Percentiles rank a stretch among this genome's conserved stretches.
Conservation (phyloP, 148 eudicot genomes). For the Mesembryanthemum crystallinum region DNA sequence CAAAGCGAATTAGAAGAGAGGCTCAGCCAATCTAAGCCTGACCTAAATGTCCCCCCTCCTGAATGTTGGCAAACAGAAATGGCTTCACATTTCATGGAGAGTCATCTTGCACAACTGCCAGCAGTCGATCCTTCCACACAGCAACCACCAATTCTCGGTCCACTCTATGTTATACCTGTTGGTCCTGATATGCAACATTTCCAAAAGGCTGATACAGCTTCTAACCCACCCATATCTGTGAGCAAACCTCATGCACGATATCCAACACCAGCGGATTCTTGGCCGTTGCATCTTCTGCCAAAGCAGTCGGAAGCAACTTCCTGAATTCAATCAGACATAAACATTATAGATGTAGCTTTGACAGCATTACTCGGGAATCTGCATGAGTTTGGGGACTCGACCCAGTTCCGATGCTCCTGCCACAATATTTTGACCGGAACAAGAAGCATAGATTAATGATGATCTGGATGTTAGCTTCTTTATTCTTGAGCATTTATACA, state of each 20-base stretch:
- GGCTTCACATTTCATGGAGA: conserved; percentile 16
- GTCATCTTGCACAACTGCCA: conserved; percentile 19
- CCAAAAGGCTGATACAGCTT: conserved; percentile 28
- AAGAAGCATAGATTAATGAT: neutral
- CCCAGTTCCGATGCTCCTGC: neutral
- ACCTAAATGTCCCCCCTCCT: conserved; percentile 36
- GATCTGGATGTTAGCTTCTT: conserved; percentile 13
- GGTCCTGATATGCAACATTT: conserved; percentile 40
- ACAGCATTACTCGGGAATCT: neutral
- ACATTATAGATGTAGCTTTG: conserved; percentile 2
- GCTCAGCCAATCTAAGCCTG: conserved; percentile 29
- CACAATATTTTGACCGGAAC: neutral
- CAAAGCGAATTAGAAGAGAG: conserved; percentile 47
- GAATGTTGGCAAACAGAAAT: conserved; percentile 37
- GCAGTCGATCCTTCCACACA: conserved; percentile 26
- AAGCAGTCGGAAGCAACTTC: conserved; percentile 35
- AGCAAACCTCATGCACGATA: conserved; percentile 85
- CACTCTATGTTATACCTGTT: conserved; percentile 58
- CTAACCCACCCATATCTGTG: conserved; percentile 40
- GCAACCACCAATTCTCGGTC: conserved; percentile 47
- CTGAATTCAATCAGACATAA: neutral
- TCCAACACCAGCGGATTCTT: conserved; percentile 64
- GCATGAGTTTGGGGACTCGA: neutral
- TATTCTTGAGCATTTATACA: neutral
- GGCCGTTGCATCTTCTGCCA: conserved; percentile 67